Percentiles rank a stretch among this genome's conserved stretches.
Conservation (phyloP, 352 stramenopile species). For the Pythium angustatum region DNA sequence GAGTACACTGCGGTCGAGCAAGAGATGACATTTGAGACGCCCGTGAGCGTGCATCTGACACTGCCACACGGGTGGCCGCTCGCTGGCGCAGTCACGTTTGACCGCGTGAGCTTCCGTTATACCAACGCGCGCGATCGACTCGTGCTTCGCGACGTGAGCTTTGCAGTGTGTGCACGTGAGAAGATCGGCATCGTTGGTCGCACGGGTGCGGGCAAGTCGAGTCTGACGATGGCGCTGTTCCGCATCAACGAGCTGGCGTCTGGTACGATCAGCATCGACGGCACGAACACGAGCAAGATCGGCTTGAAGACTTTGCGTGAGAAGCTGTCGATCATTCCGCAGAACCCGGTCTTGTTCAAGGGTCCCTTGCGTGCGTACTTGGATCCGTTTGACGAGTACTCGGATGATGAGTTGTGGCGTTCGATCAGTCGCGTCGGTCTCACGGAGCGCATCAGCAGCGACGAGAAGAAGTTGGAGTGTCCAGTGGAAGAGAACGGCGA, state of each 20-base stretch:
- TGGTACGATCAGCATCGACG: constrained; percentile 43
- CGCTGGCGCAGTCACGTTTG: constrained; percentile 63
- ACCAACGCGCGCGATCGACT: constrained; percentile 35
- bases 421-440: constrained; percentile 70
- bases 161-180: constrained; percentile 48
- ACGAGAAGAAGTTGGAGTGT: constrained; percentile 11
- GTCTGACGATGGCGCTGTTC: constrained; percentile 90
- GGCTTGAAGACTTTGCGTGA: constrained; percentile 23
- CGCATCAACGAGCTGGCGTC: constrained; percentile 91
- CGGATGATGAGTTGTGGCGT: constrained; percentile 62
- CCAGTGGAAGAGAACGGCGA: constrained; percentile 72
- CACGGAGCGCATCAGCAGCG: constrained; percentile 26
- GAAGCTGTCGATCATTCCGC: constrained; percentile 51
- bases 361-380: constrained; percentile 82
- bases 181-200: constrained; percentile 88
- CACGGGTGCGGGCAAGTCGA: constrained; percentile 86
- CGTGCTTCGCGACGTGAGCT: constrained; percentile 41
- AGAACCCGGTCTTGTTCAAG: constrained; percentile 89
- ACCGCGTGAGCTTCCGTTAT: constrained; percentile 81
- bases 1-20: constrained; percentile 40
- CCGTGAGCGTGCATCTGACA: background rate
- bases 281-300: constrained; percentile 34
- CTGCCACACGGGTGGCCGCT: constrained; percentile 63
- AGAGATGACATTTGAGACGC: constrained; percentile 18
- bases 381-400: constrained; percentile 80